Conservation (phyloP, 495 filamentous ascomycete species). For the Xylaria curta region DNA sequence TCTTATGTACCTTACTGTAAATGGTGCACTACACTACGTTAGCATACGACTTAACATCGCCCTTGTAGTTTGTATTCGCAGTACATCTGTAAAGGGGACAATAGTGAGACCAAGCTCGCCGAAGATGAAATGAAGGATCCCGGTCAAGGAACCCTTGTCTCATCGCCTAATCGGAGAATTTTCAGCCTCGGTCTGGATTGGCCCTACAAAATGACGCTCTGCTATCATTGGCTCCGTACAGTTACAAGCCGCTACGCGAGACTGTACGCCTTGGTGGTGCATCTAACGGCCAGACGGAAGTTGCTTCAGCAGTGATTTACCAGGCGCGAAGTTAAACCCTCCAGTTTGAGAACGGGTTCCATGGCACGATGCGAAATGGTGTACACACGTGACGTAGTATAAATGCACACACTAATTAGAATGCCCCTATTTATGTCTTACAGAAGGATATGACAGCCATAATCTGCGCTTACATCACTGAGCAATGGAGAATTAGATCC, state of each 20-base stretch:
- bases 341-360: neutral
- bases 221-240: constrained; percentile 17
- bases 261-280: constrained; percentile 7
- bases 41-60: neutral
- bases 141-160: constrained; percentile 16
- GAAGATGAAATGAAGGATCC: constrained; percentile 17
- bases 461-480: neutral
- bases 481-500: neutral
- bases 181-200: constrained; percentile 14
- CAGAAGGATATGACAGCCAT: neutral
- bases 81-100: constrained; percentile 7
- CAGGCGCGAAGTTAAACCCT: neutral
- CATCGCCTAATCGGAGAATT: constrained; percentile 27
- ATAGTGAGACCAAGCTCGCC: neutral
- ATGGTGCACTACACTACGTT: neutral
- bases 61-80: constrained; percentile 5
- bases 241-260: constrained; percentile 3
- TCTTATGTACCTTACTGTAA: neutral
- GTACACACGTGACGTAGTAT: constrained; percentile 13
- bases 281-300: constrained; percentile 5
- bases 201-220: constrained; percentile 10
- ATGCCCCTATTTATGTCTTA: neutral
- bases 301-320: constrained; percentile 18
- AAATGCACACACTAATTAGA: constrained; percentile 8
- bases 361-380: constrained; percentile 12